A percentile compares a stretch with the other conserved stretches of the same genome.
Evolutionary conservation across 2,329 filamentous ascomycete genomes (phyloP).

Genomic region (Oidium heveae): DNA sequence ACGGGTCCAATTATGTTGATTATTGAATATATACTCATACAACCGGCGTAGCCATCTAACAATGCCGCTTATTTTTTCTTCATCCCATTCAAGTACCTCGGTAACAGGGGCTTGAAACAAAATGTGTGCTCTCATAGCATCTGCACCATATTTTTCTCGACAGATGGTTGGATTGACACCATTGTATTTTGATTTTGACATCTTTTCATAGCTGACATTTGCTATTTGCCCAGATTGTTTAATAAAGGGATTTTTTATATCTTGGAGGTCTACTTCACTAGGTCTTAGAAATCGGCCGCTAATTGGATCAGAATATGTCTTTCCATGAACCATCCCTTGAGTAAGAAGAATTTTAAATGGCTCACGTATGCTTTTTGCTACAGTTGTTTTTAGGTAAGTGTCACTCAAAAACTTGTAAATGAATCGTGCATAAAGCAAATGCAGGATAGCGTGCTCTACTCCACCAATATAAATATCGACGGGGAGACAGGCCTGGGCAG

Average conservation of each 20-base stretch:
- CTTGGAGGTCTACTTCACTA: slow-evolving; percentile 41
- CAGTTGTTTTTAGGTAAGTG: slow-evolving; percentile 22
- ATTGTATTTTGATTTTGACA: slow-evolving; percentile 90
- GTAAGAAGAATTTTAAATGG: slow-evolving; percentile 65
- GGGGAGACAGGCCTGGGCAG: slow-evolving; percentile 32
- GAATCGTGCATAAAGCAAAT: slow-evolving; percentile 72
- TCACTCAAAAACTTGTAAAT: slow-evolving; percentile 64
- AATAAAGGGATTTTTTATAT: slow-evolving; percentile 30
- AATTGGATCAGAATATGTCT: slow-evolving; percentile 50
- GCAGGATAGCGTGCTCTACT: slow-evolving; percentile 74
- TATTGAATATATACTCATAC: slow-evolving; percentile 8
- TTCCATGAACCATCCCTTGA: slow-evolving; percentile 84
- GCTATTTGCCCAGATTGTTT: slow-evolving; percentile 31
- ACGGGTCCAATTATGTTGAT: neutral
- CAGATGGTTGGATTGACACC: slow-evolving; percentile 58
- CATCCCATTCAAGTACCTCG: slow-evolving; percentile 74
- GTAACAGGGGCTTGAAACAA: slow-evolving; percentile 69
- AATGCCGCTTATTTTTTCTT: slow-evolving; percentile 54
- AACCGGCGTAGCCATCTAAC: slow-evolving; percentile 56
- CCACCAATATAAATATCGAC: slow-evolving; percentile 80
- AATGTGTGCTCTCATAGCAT: slow-evolving; percentile 66
- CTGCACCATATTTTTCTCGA: slow-evolving; percentile 53
- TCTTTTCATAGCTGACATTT: slow-evolving; percentile 56
- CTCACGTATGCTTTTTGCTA: slow-evolving; percentile 27
- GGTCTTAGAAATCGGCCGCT: slow-evolving; percentile 56